Evolutionary conservation across 768 basidiomycete genomes (phyloP), one percentile per base, ranked within the genome.

Genomic region (Mycena floridula): DNA sequence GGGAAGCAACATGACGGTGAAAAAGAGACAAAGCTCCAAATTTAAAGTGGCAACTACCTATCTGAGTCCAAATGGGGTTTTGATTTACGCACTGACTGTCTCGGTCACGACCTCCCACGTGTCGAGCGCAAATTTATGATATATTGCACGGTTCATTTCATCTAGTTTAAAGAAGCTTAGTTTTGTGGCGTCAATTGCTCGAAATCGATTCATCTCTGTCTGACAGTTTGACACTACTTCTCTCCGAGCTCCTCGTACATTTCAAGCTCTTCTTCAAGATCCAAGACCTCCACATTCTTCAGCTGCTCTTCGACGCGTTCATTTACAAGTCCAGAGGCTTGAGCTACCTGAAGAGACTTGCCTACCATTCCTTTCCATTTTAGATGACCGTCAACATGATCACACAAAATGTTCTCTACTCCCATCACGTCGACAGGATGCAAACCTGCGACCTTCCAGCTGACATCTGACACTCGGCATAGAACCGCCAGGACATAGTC

Each of bases 401-500:
- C 60, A 50, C 70, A 76, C 21, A 64, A 52, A 21, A 79, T 53
- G 50, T 79, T 76, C 54, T 81, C 77, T 13, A 78, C 65, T 2
- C 77, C 77, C 54, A 67, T 63, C 27, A 73, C 71, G 22, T 65
- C 62, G 4, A 81, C 71, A 8, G 63, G 55, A 42, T 70, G 58
- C 20, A 80, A 54, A 5, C 79, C 78, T 2, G 79, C 74, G 4
- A 79, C 70, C 27, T 60, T 61, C 74, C 76, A 77, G 26, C 61
- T 70, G 25, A 62, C 63, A 46, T 66, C 63, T 3, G 74, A 69
- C 22, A 66, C 62, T 32, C 77, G 67, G 15, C 68, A 72, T 12
- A 80, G 62, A 20, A 79, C 66, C 11, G 72, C 76, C 39, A 81
- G 64, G 21, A 80, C 67, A 55, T 77, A 80, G 52, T 80, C 78